These are phyloP conservation scores for Pseudocercospora pini-densiflorae DNA, from an alignment of 2,329 filamentous ascomycete species.

Conservation along the genomic window DNA sequence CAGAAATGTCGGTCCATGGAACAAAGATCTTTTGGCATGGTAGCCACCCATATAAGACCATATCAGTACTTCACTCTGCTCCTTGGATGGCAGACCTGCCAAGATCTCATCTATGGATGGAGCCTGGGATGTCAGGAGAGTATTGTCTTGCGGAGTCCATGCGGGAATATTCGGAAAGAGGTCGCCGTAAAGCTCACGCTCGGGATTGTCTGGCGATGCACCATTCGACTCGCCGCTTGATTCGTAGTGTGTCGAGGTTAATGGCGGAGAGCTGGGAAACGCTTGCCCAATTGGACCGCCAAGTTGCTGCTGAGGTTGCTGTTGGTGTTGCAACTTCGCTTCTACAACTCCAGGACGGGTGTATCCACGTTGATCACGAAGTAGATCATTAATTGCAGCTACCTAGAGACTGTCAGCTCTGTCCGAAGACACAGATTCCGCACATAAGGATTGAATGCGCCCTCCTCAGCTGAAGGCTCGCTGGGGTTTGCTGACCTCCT, in stretches of 20 bases:
- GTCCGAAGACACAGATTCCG: background rate
- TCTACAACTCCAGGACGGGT: constrained; percentile 2
- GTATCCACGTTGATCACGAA: constrained; percentile 19
- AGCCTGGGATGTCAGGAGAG: constrained; percentile 20
- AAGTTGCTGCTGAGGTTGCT: constrained; percentile 7
- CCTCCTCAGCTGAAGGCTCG: background rate
- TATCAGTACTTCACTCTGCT: constrained; percentile 29
- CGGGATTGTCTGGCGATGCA: constrained; percentile 16
- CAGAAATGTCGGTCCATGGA: constrained; percentile 26
- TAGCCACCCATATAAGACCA: constrained; percentile 31
- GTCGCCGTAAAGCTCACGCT: constrained; percentile 28
- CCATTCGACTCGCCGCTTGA: constrained; percentile 18
- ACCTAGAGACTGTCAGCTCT: constrained; percentile 15
- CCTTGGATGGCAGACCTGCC: constrained; percentile 23
- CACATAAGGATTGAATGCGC: background rate
- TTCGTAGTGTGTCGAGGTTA: constrained; percentile 17
- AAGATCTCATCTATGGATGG: constrained; percentile 28
- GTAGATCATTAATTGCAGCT: constrained; percentile 29
- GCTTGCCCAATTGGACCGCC: constrained; percentile 24
- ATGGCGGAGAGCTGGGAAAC: constrained; percentile 25
- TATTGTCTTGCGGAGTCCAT: constrained; percentile 27
- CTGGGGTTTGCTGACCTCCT: constrained; percentile 17
- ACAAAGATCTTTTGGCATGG: constrained; percentile 27
- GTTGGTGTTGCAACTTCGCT: background rate
- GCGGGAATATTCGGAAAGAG: constrained; percentile 29